These are phyloP conservation scores for Starmerella floris DNA, from an alignment of 805 yeast species.

Conservation along the genomic window DNA sequence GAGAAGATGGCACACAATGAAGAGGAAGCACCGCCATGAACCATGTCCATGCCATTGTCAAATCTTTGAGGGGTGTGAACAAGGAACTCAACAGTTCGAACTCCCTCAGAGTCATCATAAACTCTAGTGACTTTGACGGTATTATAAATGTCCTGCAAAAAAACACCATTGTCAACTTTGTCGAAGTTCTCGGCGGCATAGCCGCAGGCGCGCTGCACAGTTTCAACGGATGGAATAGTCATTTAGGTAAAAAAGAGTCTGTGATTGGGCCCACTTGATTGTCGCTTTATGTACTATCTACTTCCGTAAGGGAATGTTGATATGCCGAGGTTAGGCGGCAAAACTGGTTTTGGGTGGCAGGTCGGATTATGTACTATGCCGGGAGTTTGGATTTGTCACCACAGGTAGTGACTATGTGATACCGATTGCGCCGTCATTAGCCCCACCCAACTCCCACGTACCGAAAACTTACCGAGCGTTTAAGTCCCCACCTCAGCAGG, in stretches of 20 bases:
- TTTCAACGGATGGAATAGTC: not conserved
- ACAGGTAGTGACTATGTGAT: too few species aligned
- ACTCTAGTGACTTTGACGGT: constrained; percentile 8
- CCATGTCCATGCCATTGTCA: constrained; percentile 20
- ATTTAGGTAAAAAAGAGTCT: constrained; percentile 1
- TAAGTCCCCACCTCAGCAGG: too few species aligned
- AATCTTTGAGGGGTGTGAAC: constrained; percentile 18
- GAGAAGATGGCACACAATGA: constrained; percentile 23
- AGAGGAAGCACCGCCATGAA: constrained; percentile 28
- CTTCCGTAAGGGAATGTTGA: too few species aligned
- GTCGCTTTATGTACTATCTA: too few species aligned
- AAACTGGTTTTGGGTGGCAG: too few species aligned
- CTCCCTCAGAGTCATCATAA: constrained; percentile 10
- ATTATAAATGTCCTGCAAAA: constrained; percentile 15
- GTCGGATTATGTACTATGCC: too few species aligned
- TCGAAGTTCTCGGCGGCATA: constrained; percentile 6
- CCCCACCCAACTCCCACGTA: too few species aligned
- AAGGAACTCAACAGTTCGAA: constrained; percentile 16
- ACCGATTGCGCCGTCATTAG: too few species aligned
- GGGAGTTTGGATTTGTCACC: too few species aligned
- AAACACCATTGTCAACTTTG: constrained; percentile 7
- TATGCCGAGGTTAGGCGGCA: too few species aligned
- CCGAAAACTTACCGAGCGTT: too few species aligned
- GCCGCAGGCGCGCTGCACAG: constrained; percentile 8
- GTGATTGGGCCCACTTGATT: not conserved